Evolutionary conservation across 169 alveolate species (phyloP), one percentile per base, ranked within the genome.

Genomic region (Cryptosporidium sp.): DNA sequence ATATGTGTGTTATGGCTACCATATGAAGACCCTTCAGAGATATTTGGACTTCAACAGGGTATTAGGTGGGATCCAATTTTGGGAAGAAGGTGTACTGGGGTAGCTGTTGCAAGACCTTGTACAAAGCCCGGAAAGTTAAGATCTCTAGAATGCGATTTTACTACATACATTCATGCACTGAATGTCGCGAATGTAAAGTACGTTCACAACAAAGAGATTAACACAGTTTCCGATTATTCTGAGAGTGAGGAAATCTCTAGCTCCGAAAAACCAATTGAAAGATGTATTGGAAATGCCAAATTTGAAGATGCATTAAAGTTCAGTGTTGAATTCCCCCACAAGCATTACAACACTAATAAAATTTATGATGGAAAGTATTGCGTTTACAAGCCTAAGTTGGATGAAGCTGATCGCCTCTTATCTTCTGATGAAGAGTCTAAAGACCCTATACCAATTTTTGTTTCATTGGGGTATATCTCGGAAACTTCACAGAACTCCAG

Each of bases 61-160:
- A 80, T 80, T 31, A 59, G 89, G 65, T 80, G 89, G 89, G 89
- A 80, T 43, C 89, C 89, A 41, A 43, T 80, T 29, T 29, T 80
- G 29, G 89, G 89, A 65, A 80, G 89, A 65, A 59, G 89, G 23
- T 80, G 89, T 45, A 80, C 89, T 16, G 89, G 89, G 14, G 65
- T 80, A 31, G 89, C 89, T 41, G 75, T 80, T 45, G 89, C 89
- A 3, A 80, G 89, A 26, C 75, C 89, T 5, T 80, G 89, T 23
- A 61, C 67, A 10, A 80, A 59, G n/a, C 67, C 73, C 3, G 89
- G 89, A 21, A 80, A 80, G 68, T 31, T 80, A 14, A 31, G 35
- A 9, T 59, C 89, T 0, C 67, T 80, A 6, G 89, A 80, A 43
- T 80, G 89, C 16, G 89, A 80, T 45, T 80, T 80, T 62, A 80